Evolutionary conservation across 805 yeast species (phyloP).

Genomic region (Ogataea pilisensis): DNA sequence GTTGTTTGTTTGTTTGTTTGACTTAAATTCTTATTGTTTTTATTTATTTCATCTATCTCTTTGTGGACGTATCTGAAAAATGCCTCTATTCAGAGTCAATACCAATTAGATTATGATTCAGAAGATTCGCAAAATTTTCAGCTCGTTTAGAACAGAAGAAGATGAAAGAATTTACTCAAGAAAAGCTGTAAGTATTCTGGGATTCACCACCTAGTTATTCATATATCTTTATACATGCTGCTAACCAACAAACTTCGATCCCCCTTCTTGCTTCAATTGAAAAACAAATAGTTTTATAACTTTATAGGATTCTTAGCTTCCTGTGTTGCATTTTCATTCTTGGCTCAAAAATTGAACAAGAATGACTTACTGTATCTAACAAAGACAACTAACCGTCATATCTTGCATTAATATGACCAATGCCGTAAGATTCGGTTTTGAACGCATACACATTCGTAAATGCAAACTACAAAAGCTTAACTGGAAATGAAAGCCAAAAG

Average conservation of each 20-base stretch:
- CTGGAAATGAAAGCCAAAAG: no score
- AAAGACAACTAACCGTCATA: background rate
- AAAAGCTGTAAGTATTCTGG: constrained; percentile 47
- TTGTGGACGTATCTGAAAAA: background rate
- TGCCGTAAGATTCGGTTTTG: background rate
- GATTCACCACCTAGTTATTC: no score
- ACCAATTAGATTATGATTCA: no score
- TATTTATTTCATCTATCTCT: background rate
- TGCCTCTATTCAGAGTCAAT: no score
- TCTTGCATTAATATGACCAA: background rate
- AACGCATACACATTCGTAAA: background rate
- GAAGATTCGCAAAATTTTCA: constrained; percentile 72
- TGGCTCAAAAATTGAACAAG: constrained; percentile 52
- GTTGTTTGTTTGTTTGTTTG: no score
- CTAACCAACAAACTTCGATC: no score
- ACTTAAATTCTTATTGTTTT: no score
- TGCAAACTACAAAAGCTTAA: no score
- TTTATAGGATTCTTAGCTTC: constrained; percentile 77
- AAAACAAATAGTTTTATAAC: constrained; percentile 49
- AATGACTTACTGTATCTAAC: constrained; percentile 9
- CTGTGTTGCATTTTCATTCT: constrained; percentile 75
- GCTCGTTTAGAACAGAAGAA: constrained; percentile 80
- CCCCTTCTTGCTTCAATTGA: no score
- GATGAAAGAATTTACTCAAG: constrained; percentile 77
- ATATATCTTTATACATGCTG: no score